A percentile compares a stretch with the other conserved stretches of the same genome.
Conservation (phyloP, 805 yeast genomes). For the Saturnispora hagleri region DNA sequence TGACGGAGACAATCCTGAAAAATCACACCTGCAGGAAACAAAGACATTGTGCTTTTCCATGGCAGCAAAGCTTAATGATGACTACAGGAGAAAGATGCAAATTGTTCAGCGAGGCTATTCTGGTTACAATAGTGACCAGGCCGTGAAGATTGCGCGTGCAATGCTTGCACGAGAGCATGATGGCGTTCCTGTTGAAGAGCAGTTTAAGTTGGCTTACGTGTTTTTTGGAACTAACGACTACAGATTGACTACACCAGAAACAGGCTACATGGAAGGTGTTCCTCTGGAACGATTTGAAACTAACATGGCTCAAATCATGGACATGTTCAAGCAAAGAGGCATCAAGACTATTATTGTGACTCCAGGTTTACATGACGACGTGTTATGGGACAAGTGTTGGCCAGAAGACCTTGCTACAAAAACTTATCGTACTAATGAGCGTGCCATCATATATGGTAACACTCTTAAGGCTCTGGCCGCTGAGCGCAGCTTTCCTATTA, state of each 20-base stretch:
- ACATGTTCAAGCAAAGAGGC: constrained; percentile 29
- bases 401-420: constrained; percentile 31
- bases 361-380: constrained; percentile 48
- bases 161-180: constrained; percentile 41
- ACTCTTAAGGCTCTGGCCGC: constrained; percentile 31
- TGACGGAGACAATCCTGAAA: constrained; percentile 6
- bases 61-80: constrained; percentile 22
- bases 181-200: constrained; percentile 19
- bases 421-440: constrained; percentile 36
- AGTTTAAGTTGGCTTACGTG: constrained; percentile 37
- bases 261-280: constrained; percentile 35
- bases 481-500: constrained; percentile 39
- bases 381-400: constrained; percentile 28
- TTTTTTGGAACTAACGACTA: constrained; percentile 79
- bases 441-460: constrained; percentile 40
- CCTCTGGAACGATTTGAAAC: constrained; percentile 37
- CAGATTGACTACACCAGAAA: constrained; percentile 24
- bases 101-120: constrained; percentile 63
- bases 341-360: constrained; percentile 51
- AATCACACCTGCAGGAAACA: background rate
- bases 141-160: constrained; percentile 24
- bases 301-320: constrained; percentile 39
- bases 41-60: constrained; percentile 17
- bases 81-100: constrained; percentile 53
- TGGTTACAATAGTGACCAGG: constrained; percentile 45